phyloP scores from a whole-genome alignment of 331 rosid genomes.

The Erythrophleum ivorense region DNA sequence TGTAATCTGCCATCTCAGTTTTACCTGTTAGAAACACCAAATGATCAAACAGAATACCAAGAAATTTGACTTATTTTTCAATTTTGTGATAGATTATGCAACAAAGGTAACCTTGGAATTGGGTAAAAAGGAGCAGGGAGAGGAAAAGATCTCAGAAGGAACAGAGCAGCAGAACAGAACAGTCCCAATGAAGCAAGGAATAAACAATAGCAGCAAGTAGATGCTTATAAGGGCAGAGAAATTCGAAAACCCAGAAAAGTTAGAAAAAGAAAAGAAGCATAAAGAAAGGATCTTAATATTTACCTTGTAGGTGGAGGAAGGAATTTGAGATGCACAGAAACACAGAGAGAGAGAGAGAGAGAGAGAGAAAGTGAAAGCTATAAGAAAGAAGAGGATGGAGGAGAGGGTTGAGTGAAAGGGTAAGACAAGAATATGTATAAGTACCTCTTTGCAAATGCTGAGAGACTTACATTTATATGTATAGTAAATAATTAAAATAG shows the following conservation, averaged over 20 bases:
- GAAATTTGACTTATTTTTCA: background rate
- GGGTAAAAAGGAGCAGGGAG: background rate
- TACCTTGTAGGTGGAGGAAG: conserved; percentile 84
- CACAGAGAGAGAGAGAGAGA: conserved; percentile 35
- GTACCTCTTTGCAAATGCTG: conserved; percentile 21
- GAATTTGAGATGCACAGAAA: conserved; percentile 64
- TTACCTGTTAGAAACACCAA: conserved; percentile 49
- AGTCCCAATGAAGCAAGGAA: conserved; percentile 35
- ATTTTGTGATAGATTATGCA: background rate
- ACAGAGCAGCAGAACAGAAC: conserved; percentile 4
- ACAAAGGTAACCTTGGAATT: conserved; percentile 30
- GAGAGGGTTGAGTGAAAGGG: conserved; percentile 64
- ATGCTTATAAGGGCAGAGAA: conserved; percentile 38
- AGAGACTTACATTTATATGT: conserved; percentile 33
- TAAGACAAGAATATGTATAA: conserved; percentile 71
- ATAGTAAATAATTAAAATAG: conserved; percentile 8
- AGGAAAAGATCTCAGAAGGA: background rate
- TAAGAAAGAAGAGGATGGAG: conserved; percentile 5
- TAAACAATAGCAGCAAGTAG: background rate
- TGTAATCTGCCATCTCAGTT: conserved; percentile 73
- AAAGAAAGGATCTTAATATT: conserved; percentile 47
- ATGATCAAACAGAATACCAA: background rate
- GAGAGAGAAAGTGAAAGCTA: background rate
- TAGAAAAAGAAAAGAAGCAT: conserved; percentile 9
- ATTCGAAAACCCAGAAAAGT: background rate